Conservation (phyloP, 192 early-diverging fungal genomes). For the Allomyces macrogynus region DNA sequence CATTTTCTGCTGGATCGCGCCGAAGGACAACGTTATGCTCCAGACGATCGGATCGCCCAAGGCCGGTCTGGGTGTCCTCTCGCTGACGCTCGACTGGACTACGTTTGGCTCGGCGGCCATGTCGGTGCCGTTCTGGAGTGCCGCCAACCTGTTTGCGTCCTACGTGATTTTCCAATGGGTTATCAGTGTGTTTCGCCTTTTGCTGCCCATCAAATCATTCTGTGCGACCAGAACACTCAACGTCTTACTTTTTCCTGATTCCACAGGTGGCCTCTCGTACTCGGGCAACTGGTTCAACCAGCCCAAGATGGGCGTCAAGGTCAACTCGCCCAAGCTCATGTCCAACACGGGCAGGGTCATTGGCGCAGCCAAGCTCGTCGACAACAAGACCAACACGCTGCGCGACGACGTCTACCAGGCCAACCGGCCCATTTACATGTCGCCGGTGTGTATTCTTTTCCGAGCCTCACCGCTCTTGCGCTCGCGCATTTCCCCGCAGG, state of each 20-base stretch:
- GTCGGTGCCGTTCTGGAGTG: slow-evolving; percentile 35
- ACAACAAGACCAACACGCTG: slow-evolving; percentile 4
- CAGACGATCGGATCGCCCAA: slow-evolving; percentile 7
- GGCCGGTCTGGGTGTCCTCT: slow-evolving; percentile 16
- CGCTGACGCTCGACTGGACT: slow-evolving; percentile 22
- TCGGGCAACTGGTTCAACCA: neutral
- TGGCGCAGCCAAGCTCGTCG: slow-evolving; percentile 6
- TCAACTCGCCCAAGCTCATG: neutral
- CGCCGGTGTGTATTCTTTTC: slow-evolving; percentile 24
- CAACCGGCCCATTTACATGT: slow-evolving; percentile 23
- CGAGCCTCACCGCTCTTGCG: neutral
- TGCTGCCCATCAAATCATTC: too few species aligned
- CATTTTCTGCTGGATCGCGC: slow-evolving; percentile 33
- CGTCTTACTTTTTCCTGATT: neutral
- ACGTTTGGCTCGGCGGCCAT: slow-evolving; percentile 31
- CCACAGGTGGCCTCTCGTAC: neutral
- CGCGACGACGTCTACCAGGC: slow-evolving; percentile 18
- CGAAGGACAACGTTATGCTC: neutral
- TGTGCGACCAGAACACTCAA: neutral
- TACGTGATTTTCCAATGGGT: slow-evolving; percentile 30
- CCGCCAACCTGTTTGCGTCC: slow-evolving; percentile 26
- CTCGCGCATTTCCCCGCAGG: neutral
- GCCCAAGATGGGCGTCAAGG: neutral
- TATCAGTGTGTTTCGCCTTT: slow-evolving; percentile 17
- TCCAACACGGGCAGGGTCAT: slow-evolving; percentile 12